A percentile compares a stretch with the other conserved stretches of the same genome.
Conservation (phyloP, 257 asterid genomes). For the Eucommia ulmoides region DNA sequence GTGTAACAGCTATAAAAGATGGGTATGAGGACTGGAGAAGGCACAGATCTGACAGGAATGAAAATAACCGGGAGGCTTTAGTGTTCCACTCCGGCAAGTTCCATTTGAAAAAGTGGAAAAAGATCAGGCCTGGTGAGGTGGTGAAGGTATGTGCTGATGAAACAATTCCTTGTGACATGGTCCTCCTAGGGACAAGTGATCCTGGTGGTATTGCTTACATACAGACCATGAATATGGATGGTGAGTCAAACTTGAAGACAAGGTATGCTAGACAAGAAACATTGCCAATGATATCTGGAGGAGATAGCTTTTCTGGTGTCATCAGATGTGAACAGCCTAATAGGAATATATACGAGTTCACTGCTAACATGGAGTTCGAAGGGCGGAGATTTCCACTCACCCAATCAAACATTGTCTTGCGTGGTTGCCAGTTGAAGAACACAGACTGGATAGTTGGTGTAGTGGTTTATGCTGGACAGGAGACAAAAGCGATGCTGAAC, state of each 20-base stretch:
- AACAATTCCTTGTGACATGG: slow-evolving; percentile 96
- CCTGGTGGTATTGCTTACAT: slow-evolving; percentile 93
- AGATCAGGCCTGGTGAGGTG: slow-evolving; percentile 74
- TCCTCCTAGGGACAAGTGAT: slow-evolving; percentile 86
- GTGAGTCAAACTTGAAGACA: slow-evolving; percentile 96
- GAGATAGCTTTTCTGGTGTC: slow-evolving; percentile 45
- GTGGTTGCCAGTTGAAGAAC: slow-evolving; percentile 98
- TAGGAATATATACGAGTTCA: slow-evolving; percentile 92
- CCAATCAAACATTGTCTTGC: slow-evolving; percentile 88
- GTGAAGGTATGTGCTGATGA: slow-evolving; percentile 73
- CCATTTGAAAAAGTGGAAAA: slow-evolving; percentile 64
- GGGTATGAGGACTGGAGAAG: slow-evolving; percentile 99
- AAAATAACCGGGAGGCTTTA: slow-evolving; percentile 81
- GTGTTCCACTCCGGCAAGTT: slow-evolving; percentile 62
- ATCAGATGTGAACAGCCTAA: slow-evolving; percentile 94
- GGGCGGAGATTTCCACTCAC: slow-evolving; percentile 64
- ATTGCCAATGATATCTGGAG: slow-evolving; percentile 50
- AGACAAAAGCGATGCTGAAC: slow-evolving; percentile 94
- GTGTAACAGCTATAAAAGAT: slow-evolving; percentile 95
- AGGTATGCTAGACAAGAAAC: slow-evolving; percentile 99
- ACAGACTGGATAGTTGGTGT: slow-evolving; percentile 93
- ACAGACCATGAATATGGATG: slow-evolving; percentile 97
- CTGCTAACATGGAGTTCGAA: slow-evolving; percentile 77
- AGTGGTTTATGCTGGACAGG: slow-evolving; percentile 96
- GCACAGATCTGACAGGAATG: slow-evolving; percentile 96